Percentiles rank a stretch among this genome's conserved stretches.
These are phyloP conservation scores for Basidiobolus meristosporus DNA, from an alignment of 371 early-diverging fungal species.

Conservation along the genomic window DNA sequence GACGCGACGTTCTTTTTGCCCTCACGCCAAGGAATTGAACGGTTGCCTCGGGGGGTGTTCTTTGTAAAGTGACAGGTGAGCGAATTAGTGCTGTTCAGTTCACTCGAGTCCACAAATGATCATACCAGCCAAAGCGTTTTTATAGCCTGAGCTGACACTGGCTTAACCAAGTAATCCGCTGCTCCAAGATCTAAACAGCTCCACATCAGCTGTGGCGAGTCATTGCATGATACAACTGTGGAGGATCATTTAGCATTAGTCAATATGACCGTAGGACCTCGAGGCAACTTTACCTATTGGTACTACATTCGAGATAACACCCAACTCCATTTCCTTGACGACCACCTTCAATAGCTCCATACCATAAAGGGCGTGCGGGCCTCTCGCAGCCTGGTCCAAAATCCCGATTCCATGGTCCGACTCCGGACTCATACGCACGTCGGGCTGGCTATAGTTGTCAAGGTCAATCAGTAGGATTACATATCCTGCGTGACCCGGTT, in stretches of 20 bases:
- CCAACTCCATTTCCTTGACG: slow-evolving; percentile 1
- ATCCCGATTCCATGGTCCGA: no score
- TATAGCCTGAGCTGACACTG: slow-evolving; percentile 4
- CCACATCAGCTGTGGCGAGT: slow-evolving; percentile 2
- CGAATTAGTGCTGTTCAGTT: no score
- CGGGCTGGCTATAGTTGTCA: background rate
- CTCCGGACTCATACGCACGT: no score
- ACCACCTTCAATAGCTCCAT: slow-evolving; percentile 4
- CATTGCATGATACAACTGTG: slow-evolving; percentile 4
- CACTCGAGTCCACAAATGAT: no score
- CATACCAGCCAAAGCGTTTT: slow-evolving; percentile 5
- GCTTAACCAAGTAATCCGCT: slow-evolving; percentile 5
- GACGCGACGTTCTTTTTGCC: no score
- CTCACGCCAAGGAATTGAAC: no score
- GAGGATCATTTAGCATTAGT: no score
- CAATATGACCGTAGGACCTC: no score
- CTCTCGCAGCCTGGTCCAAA: background rate
- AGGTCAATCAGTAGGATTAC: background rate
- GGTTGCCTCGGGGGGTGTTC: no score
- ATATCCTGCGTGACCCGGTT: background rate
- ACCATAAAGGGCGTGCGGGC: slow-evolving; percentile 2
- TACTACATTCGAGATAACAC: slow-evolving; percentile 1
- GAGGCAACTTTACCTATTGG: no score
- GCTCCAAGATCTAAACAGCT: slow-evolving; percentile 6
- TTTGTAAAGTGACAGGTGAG: no score